phyloP scores from a whole-genome alignment of 31 red algal species.

The Odonthalia washingtoniensis region DNA sequence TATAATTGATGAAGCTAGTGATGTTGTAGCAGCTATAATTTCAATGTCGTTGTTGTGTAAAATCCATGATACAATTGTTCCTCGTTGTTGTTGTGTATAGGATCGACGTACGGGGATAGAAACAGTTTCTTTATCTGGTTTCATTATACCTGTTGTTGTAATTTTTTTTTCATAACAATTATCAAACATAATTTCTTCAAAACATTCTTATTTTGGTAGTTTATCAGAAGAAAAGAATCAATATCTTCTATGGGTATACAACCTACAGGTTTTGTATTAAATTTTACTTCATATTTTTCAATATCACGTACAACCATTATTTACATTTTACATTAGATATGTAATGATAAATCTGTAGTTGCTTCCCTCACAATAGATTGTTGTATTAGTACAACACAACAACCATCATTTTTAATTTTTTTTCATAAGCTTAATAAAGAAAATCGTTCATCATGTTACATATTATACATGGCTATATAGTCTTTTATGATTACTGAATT shows the following conservation, averaged over 20 bases:
- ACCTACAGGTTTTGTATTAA: slow-evolving; percentile 90
- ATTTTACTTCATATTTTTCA: slow-evolving; percentile 90
- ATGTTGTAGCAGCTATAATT: too few relatives aligned
- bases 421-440: slow-evolving; percentile 88
- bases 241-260: slow-evolving; percentile 86
- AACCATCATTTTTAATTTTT: slow-evolving; percentile 94
- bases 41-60: too few relatives aligned
- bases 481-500: slow-evolving; percentile 95
- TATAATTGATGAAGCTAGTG: too few relatives aligned
- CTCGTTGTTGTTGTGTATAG: too few relatives aligned
- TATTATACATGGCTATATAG: slow-evolving; percentile 91
- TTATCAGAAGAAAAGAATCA: slow-evolving; percentile 89
- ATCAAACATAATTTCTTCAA: slow-evolving; percentile 85
- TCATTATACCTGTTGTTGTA: slow-evolving; percentile 62
- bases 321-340: slow-evolving; percentile 96
- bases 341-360: too few relatives aligned
- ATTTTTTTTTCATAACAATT: slow-evolving; percentile 84
- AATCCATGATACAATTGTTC: too few relatives aligned
- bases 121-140: slow-evolving; percentile 73
- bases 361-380: slow-evolving; percentile 94
- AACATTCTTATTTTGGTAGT: slow-evolving; percentile 86
- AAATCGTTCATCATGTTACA: slow-evolving; percentile 89
- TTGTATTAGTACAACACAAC: slow-evolving; percentile 92
- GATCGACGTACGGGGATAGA: slow-evolving; percentile 90
- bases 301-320: slow-evolving; percentile 95